Percentiles rank a stretch among this genome's conserved stretches.
Evolutionary conservation across 169 alveolate species (phyloP).

Genomic region (Ichthyophthirius multifiliis): DNA sequence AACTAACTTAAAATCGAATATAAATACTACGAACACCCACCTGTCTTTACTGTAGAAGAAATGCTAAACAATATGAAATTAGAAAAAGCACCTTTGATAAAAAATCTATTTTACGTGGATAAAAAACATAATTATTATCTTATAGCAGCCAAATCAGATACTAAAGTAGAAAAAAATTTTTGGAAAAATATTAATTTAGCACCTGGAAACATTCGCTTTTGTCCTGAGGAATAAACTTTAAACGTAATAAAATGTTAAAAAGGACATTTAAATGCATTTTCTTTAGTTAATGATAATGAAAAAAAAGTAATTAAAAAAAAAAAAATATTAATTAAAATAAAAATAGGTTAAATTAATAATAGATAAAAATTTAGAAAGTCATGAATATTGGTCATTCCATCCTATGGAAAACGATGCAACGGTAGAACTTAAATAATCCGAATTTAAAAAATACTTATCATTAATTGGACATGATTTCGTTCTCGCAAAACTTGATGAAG

Average conservation of each 20-base stretch:
- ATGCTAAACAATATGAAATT: conserved; percentile 42
- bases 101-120: conserved; percentile 71
- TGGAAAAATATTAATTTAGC: conserved; percentile 66
- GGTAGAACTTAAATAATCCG: conserved; percentile 52
- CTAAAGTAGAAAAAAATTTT: conserved; percentile 61
- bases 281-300: conserved; percentile 64
- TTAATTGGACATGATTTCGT: conserved; percentile 37
- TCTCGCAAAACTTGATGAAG: conserved; percentile 22
- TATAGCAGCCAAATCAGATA: conserved; percentile 68
- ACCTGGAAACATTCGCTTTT: conserved; percentile 72
- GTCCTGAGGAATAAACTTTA: conserved; percentile 55
- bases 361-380: conserved; percentile 58
- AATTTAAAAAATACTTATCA: conserved; percentile 53
- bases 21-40: conserved; percentile 44
- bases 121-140: conserved; percentile 64
- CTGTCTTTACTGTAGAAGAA: conserved; percentile 35
- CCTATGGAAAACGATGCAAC: conserved; percentile 74
- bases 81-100: conserved; percentile 35
- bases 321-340: neutral
- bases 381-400: conserved; percentile 61
- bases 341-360: conserved; percentile 40
- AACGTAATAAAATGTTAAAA: conserved; percentile 48
- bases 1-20: neutral
- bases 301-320: conserved; percentile 33
- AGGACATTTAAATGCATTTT: conserved; percentile 73